Conservation (phyloP, 2,329 filamentous ascomycete genomes). For the Botrytis sinoallii region DNA sequence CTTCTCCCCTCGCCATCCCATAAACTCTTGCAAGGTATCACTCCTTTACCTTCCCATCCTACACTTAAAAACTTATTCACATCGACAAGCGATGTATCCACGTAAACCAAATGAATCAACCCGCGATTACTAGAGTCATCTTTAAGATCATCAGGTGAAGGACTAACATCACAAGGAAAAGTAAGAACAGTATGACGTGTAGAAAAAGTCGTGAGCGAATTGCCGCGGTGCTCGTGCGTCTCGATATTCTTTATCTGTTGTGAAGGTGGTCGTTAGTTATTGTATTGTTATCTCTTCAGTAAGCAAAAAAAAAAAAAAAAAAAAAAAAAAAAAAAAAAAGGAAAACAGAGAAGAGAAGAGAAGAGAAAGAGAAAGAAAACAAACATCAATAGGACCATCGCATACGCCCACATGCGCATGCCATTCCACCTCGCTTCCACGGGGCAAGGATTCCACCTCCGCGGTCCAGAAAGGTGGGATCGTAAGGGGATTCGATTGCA, state of each 20-base stretch:
- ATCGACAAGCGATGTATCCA: conserved; percentile 16
- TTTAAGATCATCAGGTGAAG: conserved; percentile 16
- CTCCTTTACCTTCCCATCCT: conserved; percentile 23
- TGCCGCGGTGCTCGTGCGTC: neutral
- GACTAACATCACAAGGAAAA: neutral
- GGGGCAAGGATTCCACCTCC: conserved; percentile 74
- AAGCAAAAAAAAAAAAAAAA: neutral
- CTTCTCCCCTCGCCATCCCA: conserved; percentile 42
- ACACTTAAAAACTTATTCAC: neutral
- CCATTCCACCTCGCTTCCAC: conserved; percentile 78
- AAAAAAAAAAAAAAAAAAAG: neutral
- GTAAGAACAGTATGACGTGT: conserved; percentile 12
- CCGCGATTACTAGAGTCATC: neutral
- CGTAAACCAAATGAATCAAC: conserved; percentile 1
- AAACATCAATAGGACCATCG: conserved; percentile 23
- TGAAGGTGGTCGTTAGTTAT: neutral
- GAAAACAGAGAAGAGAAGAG: neutral
- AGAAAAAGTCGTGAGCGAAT: conserved; percentile 11
- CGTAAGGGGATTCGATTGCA: neutral
- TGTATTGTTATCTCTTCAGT: neutral
- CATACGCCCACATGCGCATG: conserved; percentile 62
- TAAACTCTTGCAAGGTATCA: conserved; percentile 44
- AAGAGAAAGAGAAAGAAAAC: neutral
- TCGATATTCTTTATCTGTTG: conserved; percentile 12
- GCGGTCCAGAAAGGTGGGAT: conserved; percentile 68